Evolutionary conservation across 2,329 filamentous ascomycete genomes (phyloP), one percentile per base, ranked within the genome.

Genomic region (Dothideomycetes sp.): DNA sequence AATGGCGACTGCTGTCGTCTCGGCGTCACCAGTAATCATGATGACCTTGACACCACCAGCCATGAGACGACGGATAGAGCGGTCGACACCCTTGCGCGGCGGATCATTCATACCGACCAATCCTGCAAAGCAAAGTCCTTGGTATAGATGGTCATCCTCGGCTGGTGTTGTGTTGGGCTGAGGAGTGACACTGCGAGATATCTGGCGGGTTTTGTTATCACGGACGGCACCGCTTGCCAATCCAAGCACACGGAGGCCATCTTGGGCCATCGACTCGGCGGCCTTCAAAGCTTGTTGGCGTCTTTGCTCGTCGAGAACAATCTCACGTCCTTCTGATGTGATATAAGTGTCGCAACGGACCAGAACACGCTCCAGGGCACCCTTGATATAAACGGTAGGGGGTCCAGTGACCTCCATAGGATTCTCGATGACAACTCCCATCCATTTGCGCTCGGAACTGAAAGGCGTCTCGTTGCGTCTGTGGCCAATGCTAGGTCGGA

Each of bases 1-100:
- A 57, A 98, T 96, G 1, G 91, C 91, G 32, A 95, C 71, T 2
- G 91, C 91, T 3, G 91, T 98, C 1, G 86, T 86, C 59, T 96
- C 87, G 12, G 91, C 86, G 60, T 98, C 91, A 44, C 91, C 91
- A 8, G 91, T 98, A 51, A 98, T 96, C 91, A 98, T 98, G 52
- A 98, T 93, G 33, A 98, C 85, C 60, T 87, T 91, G 47, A 98
- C 91, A 27, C 89, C 89, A 40, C 91, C 91, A 34, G 86, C 79
- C 81, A 96, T 89, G 41, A 98, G 68, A 47, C 83, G 81, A 51
- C 85, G 76, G 51, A 98, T 95, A 5, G 89, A 87, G 48, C 82
- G 80, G 50, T 86, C 83, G 7, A 98, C 91, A 30, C 87, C 87
- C 49, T 87, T 85, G 35, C 91, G 74, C 3, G 91, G 91, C 4